Percentiles rank a stretch among this genome's conserved stretches.
Evolutionary conservation across 2,329 filamentous ascomycete genomes (phyloP).

Genomic region (Paraconiothyrium sp.): DNA sequence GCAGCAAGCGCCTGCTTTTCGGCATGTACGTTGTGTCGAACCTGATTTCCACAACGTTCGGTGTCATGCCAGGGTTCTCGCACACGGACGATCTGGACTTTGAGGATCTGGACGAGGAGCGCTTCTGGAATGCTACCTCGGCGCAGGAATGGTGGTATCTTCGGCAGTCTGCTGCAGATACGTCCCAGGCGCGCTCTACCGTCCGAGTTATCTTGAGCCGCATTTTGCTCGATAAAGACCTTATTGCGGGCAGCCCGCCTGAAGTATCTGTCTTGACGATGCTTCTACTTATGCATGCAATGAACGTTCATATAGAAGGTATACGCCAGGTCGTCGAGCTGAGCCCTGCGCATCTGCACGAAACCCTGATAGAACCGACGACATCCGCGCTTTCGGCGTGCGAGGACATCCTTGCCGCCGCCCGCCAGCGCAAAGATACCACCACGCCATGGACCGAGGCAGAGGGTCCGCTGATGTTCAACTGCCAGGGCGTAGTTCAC

Average conservation of each 20-base stretch:
- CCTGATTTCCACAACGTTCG: slow-evolving; percentile 44
- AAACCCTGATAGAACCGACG: slow-evolving; percentile 31
- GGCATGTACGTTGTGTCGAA: slow-evolving; percentile 46
- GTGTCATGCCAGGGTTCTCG: slow-evolving; percentile 43
- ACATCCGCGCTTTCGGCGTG: slow-evolving; percentile 40
- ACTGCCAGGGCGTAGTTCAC: slow-evolving; percentile 45
- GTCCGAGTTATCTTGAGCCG: slow-evolving; percentile 36
- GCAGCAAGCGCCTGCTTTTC: slow-evolving; percentile 43
- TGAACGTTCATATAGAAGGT: slow-evolving; percentile 49
- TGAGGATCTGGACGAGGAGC: slow-evolving; percentile 45
- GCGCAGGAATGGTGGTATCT: slow-evolving; percentile 37
- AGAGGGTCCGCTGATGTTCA: slow-evolving; percentile 46
- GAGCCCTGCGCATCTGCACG: background rate
- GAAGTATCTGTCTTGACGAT: slow-evolving; percentile 39
- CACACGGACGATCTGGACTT: slow-evolving; percentile 46
- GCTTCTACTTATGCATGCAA: slow-evolving; percentile 47
- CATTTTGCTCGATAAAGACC: slow-evolving; percentile 35
- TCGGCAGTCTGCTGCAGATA: slow-evolving; percentile 14
- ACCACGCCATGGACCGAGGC: slow-evolving; percentile 29
- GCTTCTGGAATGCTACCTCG: slow-evolving; percentile 41
- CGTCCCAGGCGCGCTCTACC: slow-evolving; percentile 16
- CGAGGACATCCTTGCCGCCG: slow-evolving; percentile 23
- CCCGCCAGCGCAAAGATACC: slow-evolving; percentile 18
- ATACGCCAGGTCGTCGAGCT: slow-evolving; percentile 44
- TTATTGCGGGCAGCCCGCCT: slow-evolving; percentile 19